Evolutionary conservation across 2,329 filamentous ascomycete species (phyloP).

Genomic region (Calonectria pauciramosa): DNA sequence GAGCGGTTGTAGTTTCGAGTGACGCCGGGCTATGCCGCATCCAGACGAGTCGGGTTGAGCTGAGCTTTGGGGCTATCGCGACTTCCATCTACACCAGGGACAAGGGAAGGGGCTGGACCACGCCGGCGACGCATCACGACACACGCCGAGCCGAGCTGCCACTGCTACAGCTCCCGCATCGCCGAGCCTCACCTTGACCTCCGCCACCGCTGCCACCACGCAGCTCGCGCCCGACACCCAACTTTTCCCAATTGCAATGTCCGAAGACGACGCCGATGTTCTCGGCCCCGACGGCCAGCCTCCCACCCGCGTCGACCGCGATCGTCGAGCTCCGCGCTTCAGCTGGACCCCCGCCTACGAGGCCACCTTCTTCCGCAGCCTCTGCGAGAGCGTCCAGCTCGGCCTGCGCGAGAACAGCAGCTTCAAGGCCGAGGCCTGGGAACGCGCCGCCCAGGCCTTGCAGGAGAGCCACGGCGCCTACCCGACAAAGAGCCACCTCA

Average conservation of each 20-base stretch:
- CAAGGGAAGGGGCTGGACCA: background rate
- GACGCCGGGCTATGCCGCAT: slow-evolving; percentile 7
- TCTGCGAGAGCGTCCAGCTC: slow-evolving; percentile 70
- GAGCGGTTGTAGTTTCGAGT: background rate
- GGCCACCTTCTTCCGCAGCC: slow-evolving; percentile 71
- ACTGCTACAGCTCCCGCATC: background rate
- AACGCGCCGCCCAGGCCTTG: slow-evolving; percentile 67
- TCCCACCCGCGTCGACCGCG: slow-evolving; percentile 53
- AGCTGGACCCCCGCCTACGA: slow-evolving; percentile 72
- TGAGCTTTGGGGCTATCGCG: slow-evolving; percentile 6
- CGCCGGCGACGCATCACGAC: background rate
- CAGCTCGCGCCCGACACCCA: background rate
- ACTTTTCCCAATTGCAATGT: slow-evolving; percentile 45
- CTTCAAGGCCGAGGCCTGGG: slow-evolving; percentile 74
- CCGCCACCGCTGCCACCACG: background rate
- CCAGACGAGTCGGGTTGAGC: slow-evolving; percentile 4
- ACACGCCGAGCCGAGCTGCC: background rate
- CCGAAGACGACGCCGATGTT: slow-evolving; percentile 55
- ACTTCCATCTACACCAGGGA: slow-evolving; percentile 3
- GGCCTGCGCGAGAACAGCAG: slow-evolving; percentile 70
- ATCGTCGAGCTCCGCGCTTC: slow-evolving; percentile 65
- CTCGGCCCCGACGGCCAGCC: slow-evolving; percentile 53
- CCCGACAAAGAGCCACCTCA: slow-evolving; percentile 72
- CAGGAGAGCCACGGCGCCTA: slow-evolving; percentile 68
- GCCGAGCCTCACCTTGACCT: background rate